Conservation (phyloP, 192 early-diverging fungal genomes). For the Podila epicladia region DNA sequence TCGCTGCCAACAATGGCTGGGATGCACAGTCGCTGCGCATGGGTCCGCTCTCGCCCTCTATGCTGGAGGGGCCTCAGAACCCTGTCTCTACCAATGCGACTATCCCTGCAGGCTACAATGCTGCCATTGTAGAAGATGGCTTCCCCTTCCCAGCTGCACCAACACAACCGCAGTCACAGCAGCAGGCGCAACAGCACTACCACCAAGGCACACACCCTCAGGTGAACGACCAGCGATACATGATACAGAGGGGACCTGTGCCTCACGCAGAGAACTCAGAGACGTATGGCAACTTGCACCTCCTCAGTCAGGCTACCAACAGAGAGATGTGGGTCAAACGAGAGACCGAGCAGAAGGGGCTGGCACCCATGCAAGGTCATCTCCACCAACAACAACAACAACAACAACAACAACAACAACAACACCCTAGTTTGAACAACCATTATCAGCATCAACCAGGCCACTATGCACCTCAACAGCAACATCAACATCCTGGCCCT, state of each 20-base stretch:
- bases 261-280: constrained; percentile 19
- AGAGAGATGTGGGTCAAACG: constrained; percentile 46
- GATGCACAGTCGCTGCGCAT: constrained; percentile 70
- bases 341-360: constrained; percentile 16
- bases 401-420: constrained; percentile 4
- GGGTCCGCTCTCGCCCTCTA: constrained; percentile 81
- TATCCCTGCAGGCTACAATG: constrained; percentile 17
- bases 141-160: constrained; percentile 18
- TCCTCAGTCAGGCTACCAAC: constrained; percentile 36
- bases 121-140: constrained; percentile 12
- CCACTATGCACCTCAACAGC: background rate
- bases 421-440: too few species aligned
- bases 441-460: constrained; percentile 5
- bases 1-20: constrained; percentile 62
- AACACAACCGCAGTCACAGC: constrained; percentile 7
- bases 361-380: constrained; percentile 13
- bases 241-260: constrained; percentile 2
- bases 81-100: constrained; percentile 24
- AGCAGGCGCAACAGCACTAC: constrained; percentile 17
- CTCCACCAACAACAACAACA: constrained; percentile 6
- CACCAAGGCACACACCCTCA: constrained; percentile 22
- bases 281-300: constrained; percentile 31
- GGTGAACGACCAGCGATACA: constrained; percentile 39
- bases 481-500: background rate
- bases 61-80: constrained; percentile 73